Evolutionary conservation across 805 yeast genomes (phyloP).

Genomic region (Candida bentonensis): DNA sequence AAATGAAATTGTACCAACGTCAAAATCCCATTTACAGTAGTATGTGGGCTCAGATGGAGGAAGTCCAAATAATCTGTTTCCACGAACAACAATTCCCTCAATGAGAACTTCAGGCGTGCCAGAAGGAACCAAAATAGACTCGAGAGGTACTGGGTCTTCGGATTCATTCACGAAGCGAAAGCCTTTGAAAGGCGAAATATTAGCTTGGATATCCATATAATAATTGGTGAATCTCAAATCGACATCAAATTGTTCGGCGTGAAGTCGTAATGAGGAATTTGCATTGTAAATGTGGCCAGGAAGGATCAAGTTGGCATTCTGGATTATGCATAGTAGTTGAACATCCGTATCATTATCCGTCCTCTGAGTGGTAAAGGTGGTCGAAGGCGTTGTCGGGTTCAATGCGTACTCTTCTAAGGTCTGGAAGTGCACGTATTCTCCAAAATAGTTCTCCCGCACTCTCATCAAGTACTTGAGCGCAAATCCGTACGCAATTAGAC

Average conservation of each 20-base stretch:
- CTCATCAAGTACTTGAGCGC: constrained; percentile 61
- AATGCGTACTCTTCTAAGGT: constrained; percentile 72
- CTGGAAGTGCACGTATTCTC: constrained; percentile 67
- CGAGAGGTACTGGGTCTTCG: constrained; percentile 9
- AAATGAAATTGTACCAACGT: constrained; percentile 42
- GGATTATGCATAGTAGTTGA: constrained; percentile 53
- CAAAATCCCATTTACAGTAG: constrained; percentile 81
- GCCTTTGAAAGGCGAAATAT: constrained; percentile 44
- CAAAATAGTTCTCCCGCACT: constrained; percentile 79
- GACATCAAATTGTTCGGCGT: constrained; percentile 51
- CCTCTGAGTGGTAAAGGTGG: constrained; percentile 6
- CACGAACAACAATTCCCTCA: constrained; percentile 24
- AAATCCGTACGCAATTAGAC: constrained; percentile 66
- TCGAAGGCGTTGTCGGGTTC: constrained; percentile 9
- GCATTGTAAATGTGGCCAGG: constrained; percentile 64
- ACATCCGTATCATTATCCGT: constrained; percentile 62
- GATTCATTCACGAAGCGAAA: constrained; percentile 7
- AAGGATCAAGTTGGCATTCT: constrained; percentile 54
- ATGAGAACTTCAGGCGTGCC: constrained; percentile 7
- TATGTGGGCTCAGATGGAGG: constrained; percentile 86
- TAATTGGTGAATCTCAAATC: constrained; percentile 82
- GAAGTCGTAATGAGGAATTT: constrained; percentile 44
- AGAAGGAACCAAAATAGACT: constrained; percentile 5
- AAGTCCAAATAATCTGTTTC: constrained; percentile 85
- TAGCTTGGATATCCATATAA: constrained; percentile 77